Percentiles rank a stretch among this genome's conserved stretches.
Conservation (phyloP, 495 filamentous ascomycete genomes). For the Hypoxylon rickii region DNA sequence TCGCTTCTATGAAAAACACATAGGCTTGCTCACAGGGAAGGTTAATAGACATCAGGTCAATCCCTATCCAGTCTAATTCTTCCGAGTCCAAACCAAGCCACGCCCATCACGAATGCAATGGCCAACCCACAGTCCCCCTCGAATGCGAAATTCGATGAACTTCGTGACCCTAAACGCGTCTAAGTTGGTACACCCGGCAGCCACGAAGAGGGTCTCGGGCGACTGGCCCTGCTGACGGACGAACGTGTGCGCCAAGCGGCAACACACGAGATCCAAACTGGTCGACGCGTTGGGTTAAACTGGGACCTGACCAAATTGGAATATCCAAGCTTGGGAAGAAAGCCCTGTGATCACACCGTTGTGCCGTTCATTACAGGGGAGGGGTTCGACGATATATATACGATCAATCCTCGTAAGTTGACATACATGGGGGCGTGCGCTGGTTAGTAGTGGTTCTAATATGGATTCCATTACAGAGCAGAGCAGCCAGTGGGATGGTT, state of each 20-base stretch:
- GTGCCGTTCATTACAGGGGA: conserved; percentile 44
- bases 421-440: not conserved
- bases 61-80: too few relatives aligned
- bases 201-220: conserved; percentile 58
- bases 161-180: conserved; percentile 54
- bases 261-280: conserved; percentile 52
- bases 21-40: too few relatives aligned
- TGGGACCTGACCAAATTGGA: conserved; percentile 58
- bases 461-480: conserved; percentile 32
- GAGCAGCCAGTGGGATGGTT: conserved; percentile 30
- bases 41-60: too few relatives aligned
- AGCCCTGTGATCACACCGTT: conserved; percentile 48
- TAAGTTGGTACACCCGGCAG: conserved; percentile 53
- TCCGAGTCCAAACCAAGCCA: too few relatives aligned
- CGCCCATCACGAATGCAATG: too few relatives aligned
- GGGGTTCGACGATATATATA: conserved; percentile 34
- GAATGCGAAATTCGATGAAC: conserved; percentile 46
- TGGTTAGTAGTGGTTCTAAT: not conserved
- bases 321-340: conserved; percentile 49
- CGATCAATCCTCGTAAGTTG: conserved; percentile 35
- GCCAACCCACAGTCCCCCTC: too few relatives aligned
- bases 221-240: conserved; percentile 54
- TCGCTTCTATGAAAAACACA: too few relatives aligned
- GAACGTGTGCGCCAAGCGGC: conserved; percentile 54
- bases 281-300: conserved; percentile 55